phyloP scores from a whole-genome alignment of 306 rosid species.

The Adenanthera pavonina region DNA sequence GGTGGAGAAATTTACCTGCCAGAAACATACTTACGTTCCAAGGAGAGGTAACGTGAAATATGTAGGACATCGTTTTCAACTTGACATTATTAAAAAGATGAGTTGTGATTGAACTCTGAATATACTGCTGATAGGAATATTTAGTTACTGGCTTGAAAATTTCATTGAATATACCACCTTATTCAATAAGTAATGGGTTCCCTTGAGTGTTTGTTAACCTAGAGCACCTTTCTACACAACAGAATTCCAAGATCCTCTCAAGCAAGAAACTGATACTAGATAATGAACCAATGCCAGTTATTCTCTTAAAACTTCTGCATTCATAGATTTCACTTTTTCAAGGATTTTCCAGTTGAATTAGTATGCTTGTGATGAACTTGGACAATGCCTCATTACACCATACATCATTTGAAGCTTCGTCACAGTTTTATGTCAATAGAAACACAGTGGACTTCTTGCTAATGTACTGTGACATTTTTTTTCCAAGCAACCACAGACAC shows the following conservation, averaged over 20 bases:
- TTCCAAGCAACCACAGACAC: background rate
- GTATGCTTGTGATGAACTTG: too few species aligned
- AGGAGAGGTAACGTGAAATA: slow-evolving; percentile 63
- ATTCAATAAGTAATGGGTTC: background rate
- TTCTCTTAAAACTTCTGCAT: background rate
- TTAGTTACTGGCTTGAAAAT: background rate
- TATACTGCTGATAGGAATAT: slow-evolving; percentile 28
- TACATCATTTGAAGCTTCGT: background rate
- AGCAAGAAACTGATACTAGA: background rate
- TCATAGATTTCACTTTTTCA: background rate
- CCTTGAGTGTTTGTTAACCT: background rate
- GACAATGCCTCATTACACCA: too few species aligned
- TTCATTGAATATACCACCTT: background rate
- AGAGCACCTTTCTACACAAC: background rate
- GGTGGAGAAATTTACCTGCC: slow-evolving; percentile 99
- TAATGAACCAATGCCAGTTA: background rate
- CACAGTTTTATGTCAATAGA: background rate
- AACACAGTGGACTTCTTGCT: background rate
- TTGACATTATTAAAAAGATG: slow-evolving; percentile 8
- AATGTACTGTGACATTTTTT: background rate
- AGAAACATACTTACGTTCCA: slow-evolving; percentile 59
- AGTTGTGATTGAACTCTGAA: slow-evolving; percentile 4
- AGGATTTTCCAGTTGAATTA: background rate
- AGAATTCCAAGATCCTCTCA: background rate
- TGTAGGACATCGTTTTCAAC: slow-evolving; percentile 13